Conservation (phyloP, 108 stramenopile species). For the Nitzschia sp. region DNA sequence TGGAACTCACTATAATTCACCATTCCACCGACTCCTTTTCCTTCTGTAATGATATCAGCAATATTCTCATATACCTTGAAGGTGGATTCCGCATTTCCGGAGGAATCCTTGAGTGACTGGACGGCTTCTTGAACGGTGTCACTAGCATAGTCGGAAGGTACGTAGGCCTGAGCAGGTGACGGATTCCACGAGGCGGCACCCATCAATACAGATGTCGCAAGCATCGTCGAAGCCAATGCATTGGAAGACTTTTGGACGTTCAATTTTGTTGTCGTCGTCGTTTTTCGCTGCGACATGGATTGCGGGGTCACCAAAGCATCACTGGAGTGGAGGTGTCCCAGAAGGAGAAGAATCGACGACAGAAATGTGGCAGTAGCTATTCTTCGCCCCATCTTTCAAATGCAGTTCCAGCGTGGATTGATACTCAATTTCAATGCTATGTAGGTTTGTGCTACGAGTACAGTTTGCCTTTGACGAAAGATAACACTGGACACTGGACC, state of each 20-base stretch:
- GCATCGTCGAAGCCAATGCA: background rate
- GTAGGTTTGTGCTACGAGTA: no score
- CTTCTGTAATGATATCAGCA: conserved; percentile 82
- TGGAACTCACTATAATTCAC: conserved; percentile 67
- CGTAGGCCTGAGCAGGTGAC: conserved; percentile 47
- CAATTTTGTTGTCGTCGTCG: background rate
- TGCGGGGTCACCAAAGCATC: background rate
- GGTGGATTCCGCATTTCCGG: conserved; percentile 52
- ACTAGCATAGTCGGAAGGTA: conserved; percentile 61
- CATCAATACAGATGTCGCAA: background rate
- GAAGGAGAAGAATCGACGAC: background rate
- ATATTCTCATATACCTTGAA: conserved; percentile 67
- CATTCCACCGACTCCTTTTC: conserved; percentile 78
- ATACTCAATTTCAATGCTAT: no score
- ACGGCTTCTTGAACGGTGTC: conserved; percentile 66
- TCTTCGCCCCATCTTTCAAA: background rate
- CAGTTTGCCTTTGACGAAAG: no score
- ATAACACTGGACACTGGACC: no score
- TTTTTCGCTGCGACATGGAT: background rate
- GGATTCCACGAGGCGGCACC: background rate
- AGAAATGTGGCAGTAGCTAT: background rate
- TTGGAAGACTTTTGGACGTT: background rate
- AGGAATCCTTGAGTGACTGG: conserved; percentile 35
- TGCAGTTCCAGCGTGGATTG: no score
- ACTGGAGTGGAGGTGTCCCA: background rate